Percentiles rank a stretch among this genome's conserved stretches.
These are phyloP conservation scores for Elsinoe ampelina DNA, from an alignment of 2,329 filamentous ascomycete species.

Conservation along the genomic window DNA sequence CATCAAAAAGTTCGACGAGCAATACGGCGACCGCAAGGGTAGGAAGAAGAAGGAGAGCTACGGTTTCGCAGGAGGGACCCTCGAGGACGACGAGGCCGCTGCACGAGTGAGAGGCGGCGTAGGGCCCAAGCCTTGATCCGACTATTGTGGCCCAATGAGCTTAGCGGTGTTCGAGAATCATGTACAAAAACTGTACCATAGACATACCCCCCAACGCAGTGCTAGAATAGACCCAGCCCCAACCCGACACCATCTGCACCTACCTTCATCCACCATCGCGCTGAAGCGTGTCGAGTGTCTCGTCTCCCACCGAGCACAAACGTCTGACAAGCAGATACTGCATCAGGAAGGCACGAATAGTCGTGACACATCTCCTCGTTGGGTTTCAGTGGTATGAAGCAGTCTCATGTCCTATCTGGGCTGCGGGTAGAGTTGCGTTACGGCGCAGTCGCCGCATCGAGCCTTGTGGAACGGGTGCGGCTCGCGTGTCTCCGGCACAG, in stretches of 20 bases:
- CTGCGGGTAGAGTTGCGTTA: not conserved
- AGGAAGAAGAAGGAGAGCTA: conserved; percentile 36
- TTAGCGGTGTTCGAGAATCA: not conserved
- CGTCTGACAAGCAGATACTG: not conserved
- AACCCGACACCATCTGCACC: too few relatives aligned
- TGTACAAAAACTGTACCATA: not conserved
- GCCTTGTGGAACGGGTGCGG: not conserved
- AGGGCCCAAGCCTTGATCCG: conserved; percentile 4
- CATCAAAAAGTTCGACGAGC: conserved; percentile 91
- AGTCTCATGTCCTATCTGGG: not conserved
- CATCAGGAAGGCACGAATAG: not conserved
- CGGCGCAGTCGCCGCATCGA: not conserved
- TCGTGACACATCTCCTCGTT: not conserved
- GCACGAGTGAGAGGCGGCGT: conserved; percentile 22
- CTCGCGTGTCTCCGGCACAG: not conserved
- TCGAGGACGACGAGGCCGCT: conserved; percentile 23
- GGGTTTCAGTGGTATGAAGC: not conserved
- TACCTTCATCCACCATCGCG: not conserved
- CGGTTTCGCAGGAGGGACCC: conserved; percentile 24
- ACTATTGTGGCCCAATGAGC: not conserved
- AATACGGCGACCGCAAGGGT: conserved; percentile 74
- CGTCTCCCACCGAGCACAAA: not conserved
- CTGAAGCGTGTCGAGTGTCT: not conserved
- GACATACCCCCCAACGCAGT: not conserved
- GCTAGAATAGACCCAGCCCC: not conserved